Percentiles rank a stretch among this genome's conserved stretches.
Evolutionary conservation across 1,284 basidiomycete species (phyloP).

Genomic region (Phellopilus nigrolimitatus): DNA sequence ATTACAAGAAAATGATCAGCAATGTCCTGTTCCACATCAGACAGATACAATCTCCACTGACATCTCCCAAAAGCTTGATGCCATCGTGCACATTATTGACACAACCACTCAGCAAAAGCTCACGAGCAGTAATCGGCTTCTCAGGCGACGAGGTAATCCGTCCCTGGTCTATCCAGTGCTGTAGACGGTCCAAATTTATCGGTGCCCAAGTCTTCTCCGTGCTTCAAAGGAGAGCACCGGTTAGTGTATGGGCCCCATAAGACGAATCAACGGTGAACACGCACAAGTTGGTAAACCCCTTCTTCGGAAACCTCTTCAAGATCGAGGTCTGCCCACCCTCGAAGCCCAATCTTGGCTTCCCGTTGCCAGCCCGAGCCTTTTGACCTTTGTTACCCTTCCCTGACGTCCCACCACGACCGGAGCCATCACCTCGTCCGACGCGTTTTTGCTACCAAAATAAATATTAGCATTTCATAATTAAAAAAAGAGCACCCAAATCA

Average conservation of each 20-base stretch:
- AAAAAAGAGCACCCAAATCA: neutral
- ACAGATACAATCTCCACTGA: constrained; percentile 35
- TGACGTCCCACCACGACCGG: constrained; percentile 86
- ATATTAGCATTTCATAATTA: neutral
- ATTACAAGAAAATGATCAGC: constrained; percentile 8
- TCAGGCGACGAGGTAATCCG: constrained; percentile 75
- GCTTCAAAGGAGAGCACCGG: constrained; percentile 34
- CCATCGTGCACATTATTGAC: constrained; percentile 87
- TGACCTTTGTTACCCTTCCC: constrained; percentile 96
- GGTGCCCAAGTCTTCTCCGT: constrained; percentile 74
- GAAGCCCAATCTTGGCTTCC: constrained; percentile 81
- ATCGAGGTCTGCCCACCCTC: constrained; percentile 97
- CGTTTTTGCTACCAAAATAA: constrained; percentile 72
- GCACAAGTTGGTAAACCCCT: constrained; percentile 90
- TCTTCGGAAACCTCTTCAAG: constrained; percentile 88
- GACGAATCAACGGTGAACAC: constrained; percentile 34
- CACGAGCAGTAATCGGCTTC: constrained; percentile 84
- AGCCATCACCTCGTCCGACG: constrained; percentile 89
- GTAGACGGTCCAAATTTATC: constrained; percentile 84
- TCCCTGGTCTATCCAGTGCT: constrained; percentile 87
- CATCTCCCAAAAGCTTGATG: constrained; percentile 86
- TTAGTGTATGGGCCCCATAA: constrained; percentile 8
- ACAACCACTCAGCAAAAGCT: constrained; percentile 82
- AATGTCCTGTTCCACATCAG: constrained; percentile 9
- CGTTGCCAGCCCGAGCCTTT: constrained; percentile 87